Base-by-base conservation (phyloP, 1,284 basidiomycete genomes). In the Irpex rosettiformis region DNA sequence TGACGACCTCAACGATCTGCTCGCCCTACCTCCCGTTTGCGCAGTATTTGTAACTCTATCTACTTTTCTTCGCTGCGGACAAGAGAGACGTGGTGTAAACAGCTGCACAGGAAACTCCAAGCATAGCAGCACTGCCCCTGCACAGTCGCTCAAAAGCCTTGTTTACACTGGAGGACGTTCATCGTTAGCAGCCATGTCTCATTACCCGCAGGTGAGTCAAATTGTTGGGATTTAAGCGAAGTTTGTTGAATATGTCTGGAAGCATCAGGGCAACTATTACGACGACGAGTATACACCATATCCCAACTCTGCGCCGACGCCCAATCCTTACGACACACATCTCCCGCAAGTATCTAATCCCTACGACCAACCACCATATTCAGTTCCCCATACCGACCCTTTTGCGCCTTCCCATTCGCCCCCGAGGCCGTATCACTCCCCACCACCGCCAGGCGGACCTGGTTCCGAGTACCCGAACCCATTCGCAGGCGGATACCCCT, bases 291-390 rank as follows among this genome's bases (percentile, higher is more conserved):
- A 72, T 60, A 63, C 65, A 13, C 61, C 66, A 29, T 69, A 65
- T 47, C 65, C 64, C 21, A 68, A 67, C 48, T 11, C 24, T 25
- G 48, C 24, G 25, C 56, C 62, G 53, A 22, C 56, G 25, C 65
- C 69, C 22, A 60, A 70, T 40, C 65, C 66, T 0, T 71, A 67
- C 63, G 61, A 69, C 54, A 60, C 58, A 40, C 61, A 59, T n/a
- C 60, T 56, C 18, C 61, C 61, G 3, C 61, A 65, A 1, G 67
- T 66, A n/a, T 69, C 67, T 1, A 72, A 72, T 43, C 68, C 67
- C 25, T 76, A 70, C 63, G 71, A 72, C 61, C 75, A 73, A 62
- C 70, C 65, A 52, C 1, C 64, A 0, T 71, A 55, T 55, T 66
- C 64, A 60, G 69, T 65, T 53, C 66, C 70, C 57, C 77, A 65